Base-by-base conservation (phyloP, 139 green algal genomes). In the Micractinium conductrix region DNA sequence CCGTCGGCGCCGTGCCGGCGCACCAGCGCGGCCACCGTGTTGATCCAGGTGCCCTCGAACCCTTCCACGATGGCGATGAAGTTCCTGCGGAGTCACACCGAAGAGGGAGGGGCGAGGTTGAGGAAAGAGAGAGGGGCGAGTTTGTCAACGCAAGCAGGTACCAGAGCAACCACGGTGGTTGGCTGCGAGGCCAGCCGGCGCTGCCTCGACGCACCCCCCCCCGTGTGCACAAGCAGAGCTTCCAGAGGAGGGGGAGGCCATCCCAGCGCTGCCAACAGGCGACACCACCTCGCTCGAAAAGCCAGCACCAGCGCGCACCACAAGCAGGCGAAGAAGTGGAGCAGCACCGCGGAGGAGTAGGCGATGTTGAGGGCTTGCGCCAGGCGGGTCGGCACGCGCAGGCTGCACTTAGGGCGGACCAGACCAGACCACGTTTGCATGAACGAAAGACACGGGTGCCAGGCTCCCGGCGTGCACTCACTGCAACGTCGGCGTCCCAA, bases 21-120 rank as follows among this genome's bases (percentile, higher is more conserved):
- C 43, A 84, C 79, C 79, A 84, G 79, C 0, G 53, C 48, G n/a
- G 62, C 79, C 0, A 84, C 38, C 10, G 62, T 33, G 63, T 84
- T 76, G 7, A 67, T 30, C 62, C 62, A 84, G 17, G 79, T 84
- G 44, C 17, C 14, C 0, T 63, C 4, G 30, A 84, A 65, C 43
- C 45, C 79, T 26, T 84, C 63, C 33, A 30, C 73, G 63, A 84
- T 67, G 33, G 43, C 63, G 6, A 84, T 75, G 63, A 84, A 84
- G 79, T 84, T 84, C 79, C 79, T 84, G 79, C n/a, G 30, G 9
- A 16, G 12, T n/a, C n/a, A n/a, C n/a, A n/a, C n/a, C n/a, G 37
- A 33, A 9, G 8, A 17, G 12, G 14, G 8, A 38, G 3, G 68
- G 65, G 12, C 2, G 33, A 21, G n/a, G n/a, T n/a, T n/a, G n/a